A percentile compares a stretch with the other conserved stretches of the same genome.
These are phyloP conservation scores for Camelina laxa DNA, from an alignment of 345 rosid genomes.

Conservation along the genomic window DNA sequence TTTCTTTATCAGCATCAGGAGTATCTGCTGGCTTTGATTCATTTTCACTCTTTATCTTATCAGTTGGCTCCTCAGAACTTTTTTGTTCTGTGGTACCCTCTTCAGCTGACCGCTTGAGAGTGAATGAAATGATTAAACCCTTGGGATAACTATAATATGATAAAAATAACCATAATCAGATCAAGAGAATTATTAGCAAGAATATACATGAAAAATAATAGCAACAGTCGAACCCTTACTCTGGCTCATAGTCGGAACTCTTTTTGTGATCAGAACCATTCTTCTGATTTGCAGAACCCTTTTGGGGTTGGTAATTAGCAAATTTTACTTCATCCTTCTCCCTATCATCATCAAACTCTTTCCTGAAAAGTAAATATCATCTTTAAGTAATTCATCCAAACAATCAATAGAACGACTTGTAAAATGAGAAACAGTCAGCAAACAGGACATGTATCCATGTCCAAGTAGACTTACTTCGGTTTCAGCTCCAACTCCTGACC, in stretches of 20 bases:
- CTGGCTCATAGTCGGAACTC: conserved; percentile 51
- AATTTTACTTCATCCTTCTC: conserved; percentile 54
- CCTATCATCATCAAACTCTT: conserved; percentile 81
- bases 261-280: conserved; percentile 51
- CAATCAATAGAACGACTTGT: neutral
- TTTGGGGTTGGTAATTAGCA: conserved; percentile 48
- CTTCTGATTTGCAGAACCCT: conserved; percentile 56
- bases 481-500: conserved; percentile 74
- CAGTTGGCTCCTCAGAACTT: conserved; percentile 42
- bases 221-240: conserved; percentile 48
- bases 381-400: conserved; percentile 9
- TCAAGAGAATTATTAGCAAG: conserved; percentile 13
- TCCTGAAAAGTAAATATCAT: conserved; percentile 52
- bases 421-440: conserved; percentile 8
- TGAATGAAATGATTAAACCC: conserved; percentile 86
- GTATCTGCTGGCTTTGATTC: conserved; percentile 49
- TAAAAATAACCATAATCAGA: conserved; percentile 23
- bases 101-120: conserved; percentile 57
- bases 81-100: conserved; percentile 50
- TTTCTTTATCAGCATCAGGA: conserved; percentile 44
- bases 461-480: conserved; percentile 66
- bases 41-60: conserved; percentile 38
- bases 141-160: conserved; percentile 68
- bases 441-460: conserved; percentile 6
- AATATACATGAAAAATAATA: neutral